Evolutionary conservation across 345 rosid species (phyloP), one percentile per base, ranked within the genome.

Genomic region (Triadica sebifera): DNA sequence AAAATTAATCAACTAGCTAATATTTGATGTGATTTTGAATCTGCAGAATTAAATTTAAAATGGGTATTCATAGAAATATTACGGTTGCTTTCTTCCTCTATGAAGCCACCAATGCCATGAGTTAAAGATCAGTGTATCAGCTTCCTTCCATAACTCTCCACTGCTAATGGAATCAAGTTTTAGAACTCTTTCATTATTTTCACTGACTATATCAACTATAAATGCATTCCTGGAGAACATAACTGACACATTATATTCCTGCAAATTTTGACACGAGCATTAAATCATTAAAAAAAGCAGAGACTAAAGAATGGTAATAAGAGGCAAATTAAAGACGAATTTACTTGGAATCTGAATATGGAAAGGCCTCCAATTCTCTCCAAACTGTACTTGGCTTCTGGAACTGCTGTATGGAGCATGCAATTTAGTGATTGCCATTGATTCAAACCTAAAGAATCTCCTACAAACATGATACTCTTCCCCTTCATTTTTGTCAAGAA

Each of bases 341-440:
- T 67, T 67, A 67, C 71, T 15, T 6, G 39, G 57, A 67, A 50
- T 67, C 4, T 67, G 38, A 67, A 49, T 15, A 12, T 67, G 20
- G 58, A 50, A 1, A 67, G 58, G 57, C 39, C 58, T 67, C 43
- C 45, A 13, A 10, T 9, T 49, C 58, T 50, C 22, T 13, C 13
- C n/a, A 49, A 67, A 50, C 43, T 67, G 22, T 47, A 67, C 12
- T 47, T 25, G 19, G 45, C 71, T 49, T 50, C 15, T 22, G 71
- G 71, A 49, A 67, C 57, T 47, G 71, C 71, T 47, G 43, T 50
- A 19, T 86, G 77, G 12, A 88, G 79, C 89, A 83, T 83, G 82
- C 91, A 86, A 15, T 81, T 69, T 1, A 88, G 77, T 37, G 91
- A 86, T 37, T 80, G 83, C 87, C 86, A 88, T 71, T 81, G 86